A percentile compares a stretch with the other conserved stretches of the same genome.
phyloP scores from a whole-genome alignment of 2,329 filamentous ascomycete species.

The Pseudogymnoascus sp. region DNA sequence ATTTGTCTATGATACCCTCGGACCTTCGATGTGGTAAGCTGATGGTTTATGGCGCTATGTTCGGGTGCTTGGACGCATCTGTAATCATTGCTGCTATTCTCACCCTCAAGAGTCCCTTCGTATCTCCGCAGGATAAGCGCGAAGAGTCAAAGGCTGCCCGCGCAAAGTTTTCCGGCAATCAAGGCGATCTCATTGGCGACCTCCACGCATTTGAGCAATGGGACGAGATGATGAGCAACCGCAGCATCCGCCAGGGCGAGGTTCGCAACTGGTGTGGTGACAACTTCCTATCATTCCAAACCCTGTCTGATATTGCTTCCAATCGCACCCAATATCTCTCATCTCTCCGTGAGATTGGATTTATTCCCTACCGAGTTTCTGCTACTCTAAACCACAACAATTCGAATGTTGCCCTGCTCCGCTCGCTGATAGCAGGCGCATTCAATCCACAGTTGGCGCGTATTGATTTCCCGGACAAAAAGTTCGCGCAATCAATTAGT shows the following conservation, averaged over 20 bases:
- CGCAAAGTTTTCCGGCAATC: slow-evolving; percentile 62
- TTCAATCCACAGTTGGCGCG: slow-evolving; percentile 76
- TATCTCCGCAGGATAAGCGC: slow-evolving; percentile 73
- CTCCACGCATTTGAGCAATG: slow-evolving; percentile 77
- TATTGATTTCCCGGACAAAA: slow-evolving; percentile 92
- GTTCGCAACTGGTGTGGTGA: slow-evolving; percentile 72
- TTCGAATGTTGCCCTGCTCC: slow-evolving; percentile 31
- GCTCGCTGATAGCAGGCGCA: slow-evolving; percentile 37
- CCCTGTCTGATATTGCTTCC: slow-evolving; percentile 78
- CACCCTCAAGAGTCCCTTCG: slow-evolving; percentile 80
- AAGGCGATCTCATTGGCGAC: slow-evolving; percentile 86
- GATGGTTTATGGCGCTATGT: slow-evolving; percentile 90
- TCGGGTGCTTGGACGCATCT: slow-evolving; percentile 82
- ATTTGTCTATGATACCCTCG: slow-evolving; percentile 90
- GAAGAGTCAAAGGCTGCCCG: slow-evolving; percentile 74
- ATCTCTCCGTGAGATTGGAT: slow-evolving; percentile 77
- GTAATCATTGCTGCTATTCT: slow-evolving; percentile 86
- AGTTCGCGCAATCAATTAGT: slow-evolving; percentile 78
- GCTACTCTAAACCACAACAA: slow-evolving; percentile 41
- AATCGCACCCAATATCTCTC: slow-evolving; percentile 81
- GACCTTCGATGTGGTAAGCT: slow-evolving; percentile 90
- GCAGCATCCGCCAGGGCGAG: slow-evolving; percentile 50
- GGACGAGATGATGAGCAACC: slow-evolving; percentile 55
- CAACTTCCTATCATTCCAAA: slow-evolving; percentile 77
- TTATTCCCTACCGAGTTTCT: slow-evolving; percentile 45